A percentile compares a stretch with the other conserved stretches of the same genome.
These are phyloP conservation scores for Aspergillus saccharolyticus DNA, from an alignment of 495 filamentous ascomycete genomes.

Conservation along the genomic window DNA sequence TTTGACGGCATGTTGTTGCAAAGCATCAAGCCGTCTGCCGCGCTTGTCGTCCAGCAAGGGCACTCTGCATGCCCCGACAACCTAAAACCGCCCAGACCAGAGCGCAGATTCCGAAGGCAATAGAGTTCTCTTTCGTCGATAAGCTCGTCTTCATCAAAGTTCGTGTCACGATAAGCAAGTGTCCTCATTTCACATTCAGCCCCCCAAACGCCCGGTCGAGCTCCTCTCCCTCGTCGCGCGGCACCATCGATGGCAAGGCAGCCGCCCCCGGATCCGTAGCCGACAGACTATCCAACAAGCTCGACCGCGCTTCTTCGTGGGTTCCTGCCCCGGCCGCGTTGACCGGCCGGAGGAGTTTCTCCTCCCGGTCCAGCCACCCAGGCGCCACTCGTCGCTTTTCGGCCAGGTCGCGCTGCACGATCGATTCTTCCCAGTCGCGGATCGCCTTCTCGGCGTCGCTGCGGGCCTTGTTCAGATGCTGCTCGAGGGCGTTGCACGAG, in stretches of 20 bases:
- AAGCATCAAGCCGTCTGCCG: too few relatives aligned
- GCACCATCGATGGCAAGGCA: slow-evolving; percentile 43
- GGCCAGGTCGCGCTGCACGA: slow-evolving; percentile 72
- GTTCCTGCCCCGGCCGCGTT: slow-evolving; percentile 15
- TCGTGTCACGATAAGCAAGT: not conserved
- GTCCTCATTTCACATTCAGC: slow-evolving; percentile 45
- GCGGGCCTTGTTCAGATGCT: slow-evolving; percentile 63
- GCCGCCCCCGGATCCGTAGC: slow-evolving; percentile 32
- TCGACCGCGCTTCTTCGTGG: slow-evolving; percentile 30
- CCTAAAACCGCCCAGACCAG: too few relatives aligned
- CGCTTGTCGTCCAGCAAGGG: too few relatives aligned
- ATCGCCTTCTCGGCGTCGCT: slow-evolving; percentile 61
- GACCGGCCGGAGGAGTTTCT: slow-evolving; percentile 71
- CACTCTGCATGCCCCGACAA: too few relatives aligned
- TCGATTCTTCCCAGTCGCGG: slow-evolving; percentile 62
- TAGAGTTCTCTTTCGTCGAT: not conserved
- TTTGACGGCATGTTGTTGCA: too few relatives aligned
- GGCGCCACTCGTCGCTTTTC: slow-evolving; percentile 90
- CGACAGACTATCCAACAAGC: slow-evolving; percentile 42
- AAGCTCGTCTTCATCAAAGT: not conserved
- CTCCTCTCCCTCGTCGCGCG: slow-evolving; percentile 65
- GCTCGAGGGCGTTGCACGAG: slow-evolving; percentile 68
- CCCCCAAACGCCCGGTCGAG: slow-evolving; percentile 86
- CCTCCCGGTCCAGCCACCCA: slow-evolving; percentile 89
- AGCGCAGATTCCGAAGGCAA: too few relatives aligned